Conservation (phyloP, 345 rosid species). For the Punica granatum region DNA sequence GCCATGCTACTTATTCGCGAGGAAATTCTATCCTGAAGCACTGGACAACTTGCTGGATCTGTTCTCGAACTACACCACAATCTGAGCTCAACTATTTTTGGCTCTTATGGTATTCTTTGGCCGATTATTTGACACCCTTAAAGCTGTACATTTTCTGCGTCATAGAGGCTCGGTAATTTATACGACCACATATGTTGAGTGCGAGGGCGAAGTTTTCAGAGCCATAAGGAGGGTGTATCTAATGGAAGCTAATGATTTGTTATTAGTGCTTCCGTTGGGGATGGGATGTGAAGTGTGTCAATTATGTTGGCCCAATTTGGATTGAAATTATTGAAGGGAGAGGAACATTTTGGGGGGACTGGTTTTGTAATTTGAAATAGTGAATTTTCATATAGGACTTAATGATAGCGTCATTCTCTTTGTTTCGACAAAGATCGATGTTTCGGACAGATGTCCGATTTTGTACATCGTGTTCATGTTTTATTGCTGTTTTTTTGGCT, state of each 20-base stretch:
- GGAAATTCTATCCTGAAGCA: conserved; percentile 79
- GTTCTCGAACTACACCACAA: conserved; percentile 64
- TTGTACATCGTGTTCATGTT: too few relatives aligned
- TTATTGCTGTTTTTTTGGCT: too few relatives aligned
- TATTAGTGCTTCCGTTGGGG: conserved; percentile 23
- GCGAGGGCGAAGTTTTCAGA: conserved; percentile 17
- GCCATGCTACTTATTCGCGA: conserved; percentile 90
- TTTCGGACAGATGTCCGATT: too few relatives aligned
- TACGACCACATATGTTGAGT: conserved; percentile 13
- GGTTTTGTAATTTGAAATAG: conserved; percentile 18
- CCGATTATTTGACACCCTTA: neutral
- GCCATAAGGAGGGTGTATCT: conserved; percentile 15
- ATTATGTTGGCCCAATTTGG: neutral
- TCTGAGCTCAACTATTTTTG: conserved; percentile 34
- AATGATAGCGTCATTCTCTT: conserved; percentile 5
- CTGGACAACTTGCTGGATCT: conserved; percentile 58
- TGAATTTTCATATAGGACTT: conserved; percentile 5
- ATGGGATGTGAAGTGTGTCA: neutral
- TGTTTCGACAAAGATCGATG: neutral
- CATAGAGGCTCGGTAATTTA: conserved; percentile 16
- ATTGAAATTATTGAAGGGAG: conserved; percentile 3
- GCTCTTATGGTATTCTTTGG: conserved; percentile 33
- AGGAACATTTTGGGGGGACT: conserved; percentile 8
- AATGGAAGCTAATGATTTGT: conserved; percentile 29
- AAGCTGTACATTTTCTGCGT: conserved; percentile 30